phyloP scores from a whole-genome alignment of 768 basidiomycete genomes.

The Tulasnella sp. region DNA sequence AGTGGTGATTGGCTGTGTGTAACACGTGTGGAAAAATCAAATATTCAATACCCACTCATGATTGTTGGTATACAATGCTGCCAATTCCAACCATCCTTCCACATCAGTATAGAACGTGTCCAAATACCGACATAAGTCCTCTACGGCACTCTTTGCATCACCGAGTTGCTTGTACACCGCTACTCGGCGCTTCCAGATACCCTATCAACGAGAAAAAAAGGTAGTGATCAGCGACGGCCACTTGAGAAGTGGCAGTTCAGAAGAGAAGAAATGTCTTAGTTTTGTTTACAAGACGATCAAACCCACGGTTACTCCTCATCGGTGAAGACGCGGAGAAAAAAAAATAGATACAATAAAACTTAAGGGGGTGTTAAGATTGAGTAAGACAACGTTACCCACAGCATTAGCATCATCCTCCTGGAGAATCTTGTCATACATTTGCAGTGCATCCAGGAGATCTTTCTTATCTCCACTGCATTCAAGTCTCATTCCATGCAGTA shows the following conservation, averaged over 20 bases:
- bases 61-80: constrained; percentile 61
- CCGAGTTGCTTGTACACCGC: constrained; percentile 54
- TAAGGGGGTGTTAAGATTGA: neutral
- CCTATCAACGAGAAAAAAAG: constrained; percentile 27
- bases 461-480: constrained; percentile 52
- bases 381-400: constrained; percentile 33
- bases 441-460: constrained; percentile 32
- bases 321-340: neutral
- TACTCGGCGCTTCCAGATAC: constrained; percentile 69
- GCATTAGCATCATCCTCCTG: constrained; percentile 53
- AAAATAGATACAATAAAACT: neutral
- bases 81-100: constrained; percentile 79
- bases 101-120: constrained; percentile 83
- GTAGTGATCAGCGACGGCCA: constrained; percentile 20
- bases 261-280: no score
- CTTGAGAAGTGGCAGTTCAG: no score
- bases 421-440: constrained; percentile 50
- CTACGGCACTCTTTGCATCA: constrained; percentile 50
- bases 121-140: constrained; percentile 56
- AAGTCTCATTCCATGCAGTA: constrained; percentile 63
- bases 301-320: no score
- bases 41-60: constrained; percentile 43
- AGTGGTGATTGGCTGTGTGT: neutral
- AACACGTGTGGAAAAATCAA: neutral
- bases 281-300: no score